phyloP scores from a whole-genome alignment of 345 rosid genomes.

The Rhodamnia rubescens region DNA sequence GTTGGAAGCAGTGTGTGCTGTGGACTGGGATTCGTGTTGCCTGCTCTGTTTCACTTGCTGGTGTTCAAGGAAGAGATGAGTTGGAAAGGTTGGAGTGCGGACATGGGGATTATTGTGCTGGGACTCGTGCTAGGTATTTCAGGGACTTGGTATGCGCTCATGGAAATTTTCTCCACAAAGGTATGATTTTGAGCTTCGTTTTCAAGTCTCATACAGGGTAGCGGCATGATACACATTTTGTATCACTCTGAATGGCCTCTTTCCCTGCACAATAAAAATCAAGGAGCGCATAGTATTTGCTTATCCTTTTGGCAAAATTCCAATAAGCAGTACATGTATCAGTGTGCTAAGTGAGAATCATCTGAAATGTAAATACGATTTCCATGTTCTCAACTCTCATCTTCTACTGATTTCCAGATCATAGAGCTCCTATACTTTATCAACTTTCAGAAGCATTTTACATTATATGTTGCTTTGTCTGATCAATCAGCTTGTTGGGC shows the following conservation, averaged over 20 bases:
- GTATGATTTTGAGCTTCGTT: background rate
- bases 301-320: background rate
- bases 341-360: background rate
- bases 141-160: conserved; percentile 66
- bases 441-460: background rate
- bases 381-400: background rate
- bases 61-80: conserved; percentile 75
- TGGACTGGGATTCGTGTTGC: conserved; percentile 69
- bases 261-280: background rate
- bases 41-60: conserved; percentile 65
- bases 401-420: background rate
- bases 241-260: background rate
- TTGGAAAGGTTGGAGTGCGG: conserved; percentile 46
- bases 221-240: background rate
- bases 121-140: conserved; percentile 56
- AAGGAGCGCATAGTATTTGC: background rate
- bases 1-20: conserved; percentile 91
- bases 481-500: background rate
- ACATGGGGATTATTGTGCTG: conserved; percentile 32
- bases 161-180: conserved; percentile 43
- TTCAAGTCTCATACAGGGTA: background rate
- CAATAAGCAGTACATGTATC: background rate
- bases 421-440: background rate
- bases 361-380: background rate
- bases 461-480: background rate